Base-by-base conservation (phyloP, 352 stramenopile species). In the Phytophthora hybrid region DNA sequence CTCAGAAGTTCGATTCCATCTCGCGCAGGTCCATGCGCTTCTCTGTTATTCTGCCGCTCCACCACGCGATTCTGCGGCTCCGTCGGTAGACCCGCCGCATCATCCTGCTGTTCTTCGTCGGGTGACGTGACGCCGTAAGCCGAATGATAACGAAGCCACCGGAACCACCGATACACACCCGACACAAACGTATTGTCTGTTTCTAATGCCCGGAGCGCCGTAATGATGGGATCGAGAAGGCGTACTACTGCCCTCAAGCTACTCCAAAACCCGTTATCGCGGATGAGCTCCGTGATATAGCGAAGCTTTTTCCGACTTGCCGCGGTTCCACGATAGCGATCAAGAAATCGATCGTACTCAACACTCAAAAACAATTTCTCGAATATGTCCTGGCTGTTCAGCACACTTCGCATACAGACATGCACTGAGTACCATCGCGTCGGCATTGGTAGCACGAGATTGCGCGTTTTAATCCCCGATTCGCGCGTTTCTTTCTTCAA, bases 321-420 rank as follows among this genome's bases (percentile, higher is more conserved):
- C 5, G 52, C 32, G 10, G 62, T 69, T n/a, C 34, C 62, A 32
- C 37, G 62, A 61, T 69, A 69, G 18, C 62, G 47, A 23, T 52
- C 51, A 4, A n/a, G 13, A 14, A 69, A 69, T 29, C 14, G 1
- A 6, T 61, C 52, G n/a, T 69, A 69, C 5, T 62, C 52, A 18
- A 52, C 9, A 55, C 52, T 56, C 16, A 69, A 47, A 47, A 61
- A 59, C 2, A 61, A 4, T 37, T 55, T 61, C 13, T 68, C 61
- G 0, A 61, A 34, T 37, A 44, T 46, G 13, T 61, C 51, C 9
- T 47, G 62, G 23, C 34, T 69, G 18, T 69, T 69, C 16, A 69
- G 11, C 16, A 61, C 62, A 53, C 16, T 69, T 0, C 21, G 34
- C 16, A 68, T 13, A 34, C 62, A 61, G n/a, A 16, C 10, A 56